A percentile compares a stretch with the other conserved stretches of the same genome.
Conservation (phyloP, 768 basidiomycete species). For the Mycena venus region DNA sequence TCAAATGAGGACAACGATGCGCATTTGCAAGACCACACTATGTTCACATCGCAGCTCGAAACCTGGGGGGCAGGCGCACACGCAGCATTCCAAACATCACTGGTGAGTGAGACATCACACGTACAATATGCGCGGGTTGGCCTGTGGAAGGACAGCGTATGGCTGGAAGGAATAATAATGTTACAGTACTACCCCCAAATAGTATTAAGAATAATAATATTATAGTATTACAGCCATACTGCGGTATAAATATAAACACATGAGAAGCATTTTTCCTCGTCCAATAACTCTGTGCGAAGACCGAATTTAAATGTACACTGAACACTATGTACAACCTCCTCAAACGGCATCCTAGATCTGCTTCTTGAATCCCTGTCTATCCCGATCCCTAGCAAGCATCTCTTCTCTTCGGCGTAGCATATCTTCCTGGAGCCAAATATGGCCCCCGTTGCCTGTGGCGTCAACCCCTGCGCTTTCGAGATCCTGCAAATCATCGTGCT, state of each 20-base stretch:
- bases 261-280: not conserved
- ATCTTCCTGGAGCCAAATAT: slow-evolving; percentile 3
- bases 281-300: not conserved
- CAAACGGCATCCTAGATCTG: slow-evolving; percentile 4
- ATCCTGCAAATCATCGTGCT: not conserved
- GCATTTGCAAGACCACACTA: no score
- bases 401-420: not conserved
- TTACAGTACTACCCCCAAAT: no score
- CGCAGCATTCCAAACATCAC: no score
- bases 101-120: no score
- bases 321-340: not conserved
- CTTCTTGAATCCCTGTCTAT: slow-evolving; percentile 14
- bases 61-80: no score
- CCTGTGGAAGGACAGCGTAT: no score
- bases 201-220: no score
- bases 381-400: not conserved
- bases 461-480: not conserved
- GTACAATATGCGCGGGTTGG: no score
- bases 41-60: no score
- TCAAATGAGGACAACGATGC: no score
- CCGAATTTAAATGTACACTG: not conserved
- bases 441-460: not conserved
- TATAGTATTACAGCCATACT: no score
- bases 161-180: no score
- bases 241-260: not conserved